These are phyloP conservation scores for Microascus cirrosus DNA, from an alignment of 2,329 filamentous ascomycete species.

Conservation along the genomic window DNA sequence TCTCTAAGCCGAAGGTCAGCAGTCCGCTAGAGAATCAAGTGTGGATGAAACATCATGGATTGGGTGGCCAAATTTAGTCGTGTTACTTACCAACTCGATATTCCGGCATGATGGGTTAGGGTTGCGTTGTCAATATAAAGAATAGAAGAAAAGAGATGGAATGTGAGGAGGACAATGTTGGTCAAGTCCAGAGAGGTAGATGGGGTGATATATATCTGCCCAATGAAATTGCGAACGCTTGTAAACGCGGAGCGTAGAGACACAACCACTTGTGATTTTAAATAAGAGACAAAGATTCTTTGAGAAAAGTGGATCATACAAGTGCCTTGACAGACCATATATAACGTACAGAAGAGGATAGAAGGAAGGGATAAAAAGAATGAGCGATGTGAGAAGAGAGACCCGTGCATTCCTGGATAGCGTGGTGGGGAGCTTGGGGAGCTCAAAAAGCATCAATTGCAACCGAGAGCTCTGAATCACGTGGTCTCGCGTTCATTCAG, in stretches of 20 bases:
- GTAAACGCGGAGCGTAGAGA: no score
- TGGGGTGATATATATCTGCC: neutral
- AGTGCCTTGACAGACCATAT: neutral
- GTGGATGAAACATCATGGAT: neutral
- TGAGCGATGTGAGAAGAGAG: neutral
- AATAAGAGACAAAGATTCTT: neutral
- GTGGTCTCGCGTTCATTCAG: constrained; percentile 1
- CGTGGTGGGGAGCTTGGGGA: neutral
- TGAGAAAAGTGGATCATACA: neutral
- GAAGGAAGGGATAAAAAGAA: neutral
- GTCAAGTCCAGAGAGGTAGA: neutral
- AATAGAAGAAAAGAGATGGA: neutral
- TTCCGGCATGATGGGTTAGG: constrained; percentile 25
- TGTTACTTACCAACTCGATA: constrained; percentile 33
- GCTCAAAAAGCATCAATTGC: neutral
- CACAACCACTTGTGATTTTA: neutral
- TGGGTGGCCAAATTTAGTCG: neutral
- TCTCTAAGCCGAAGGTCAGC: constrained; percentile 36
- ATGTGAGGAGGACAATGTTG: neutral
- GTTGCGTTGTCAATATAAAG: neutral
- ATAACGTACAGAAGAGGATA: neutral
- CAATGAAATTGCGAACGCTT: no score
- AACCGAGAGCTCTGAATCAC: neutral
- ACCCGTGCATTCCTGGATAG: neutral
- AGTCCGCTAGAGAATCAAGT: neutral